Percentiles rank a stretch among this genome's conserved stretches.
Conservation (phyloP, 768 basidiomycete species). For the Mycena filopes region DNA sequence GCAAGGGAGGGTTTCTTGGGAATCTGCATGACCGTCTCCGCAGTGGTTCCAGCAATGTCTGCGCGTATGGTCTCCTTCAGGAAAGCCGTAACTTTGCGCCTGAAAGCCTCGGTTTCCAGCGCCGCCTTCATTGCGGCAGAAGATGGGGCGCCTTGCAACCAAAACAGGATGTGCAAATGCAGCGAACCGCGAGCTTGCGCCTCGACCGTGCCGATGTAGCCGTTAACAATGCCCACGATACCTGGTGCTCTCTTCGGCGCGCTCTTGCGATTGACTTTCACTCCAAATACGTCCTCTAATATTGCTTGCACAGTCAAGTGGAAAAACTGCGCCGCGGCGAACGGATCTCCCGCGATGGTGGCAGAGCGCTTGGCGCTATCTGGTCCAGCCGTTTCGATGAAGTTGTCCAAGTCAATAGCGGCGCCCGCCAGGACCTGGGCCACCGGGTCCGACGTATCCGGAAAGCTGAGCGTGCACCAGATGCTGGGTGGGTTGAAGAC, state of each 20-base stretch:
- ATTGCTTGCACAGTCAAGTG: conserved; percentile 39
- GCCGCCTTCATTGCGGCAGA: conserved; percentile 10
- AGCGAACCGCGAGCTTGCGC: conserved; percentile 34
- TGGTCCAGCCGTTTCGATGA: conserved; percentile 37
- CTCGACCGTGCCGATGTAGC: conserved; percentile 35
- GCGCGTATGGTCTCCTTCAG: conserved; percentile 46
- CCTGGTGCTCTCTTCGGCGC: conserved; percentile 32
- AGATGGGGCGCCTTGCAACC: conserved; percentile 36
- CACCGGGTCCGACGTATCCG: conserved; percentile 43
- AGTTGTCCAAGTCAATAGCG: conserved; percentile 53
- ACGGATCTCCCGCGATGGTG: conserved; percentile 44
- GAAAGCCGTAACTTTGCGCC: conserved; percentile 36
- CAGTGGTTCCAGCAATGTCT: conserved; percentile 34
- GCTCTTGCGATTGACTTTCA: conserved; percentile 29
- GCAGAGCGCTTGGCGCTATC: conserved; percentile 14
- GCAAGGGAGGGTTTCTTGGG: conserved; percentile 36
- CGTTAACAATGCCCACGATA: conserved; percentile 20
- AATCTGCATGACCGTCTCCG: conserved; percentile 21
- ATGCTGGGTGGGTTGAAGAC: conserved; percentile 43
- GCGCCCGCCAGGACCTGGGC: conserved; percentile 54
- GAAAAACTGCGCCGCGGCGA: conserved; percentile 47
- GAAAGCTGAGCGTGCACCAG: conserved; percentile 54
- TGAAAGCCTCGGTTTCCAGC: conserved; percentile 40
- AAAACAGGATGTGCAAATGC: conserved; percentile 42
- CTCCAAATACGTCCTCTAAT: conserved; percentile 40